Percentiles rank a stretch among this genome's conserved stretches.
Evolutionary conservation across 345 rosid species (phyloP).

Genomic region (Geranium brycei): DNA sequence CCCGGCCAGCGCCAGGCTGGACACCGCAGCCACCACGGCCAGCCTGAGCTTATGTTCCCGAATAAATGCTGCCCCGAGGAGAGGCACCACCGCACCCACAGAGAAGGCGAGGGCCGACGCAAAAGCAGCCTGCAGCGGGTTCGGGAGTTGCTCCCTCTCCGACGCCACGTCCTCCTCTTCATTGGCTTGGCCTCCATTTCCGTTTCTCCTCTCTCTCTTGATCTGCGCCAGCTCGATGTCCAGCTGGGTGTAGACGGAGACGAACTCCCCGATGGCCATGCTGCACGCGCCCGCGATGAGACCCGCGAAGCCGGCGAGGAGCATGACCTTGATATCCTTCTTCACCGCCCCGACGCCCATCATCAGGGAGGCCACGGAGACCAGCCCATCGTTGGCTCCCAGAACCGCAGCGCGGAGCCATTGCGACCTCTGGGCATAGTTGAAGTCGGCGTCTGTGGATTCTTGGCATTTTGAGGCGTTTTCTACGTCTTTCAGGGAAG

Average conservation of each 20-base stretch:
- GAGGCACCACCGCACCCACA: conserved; percentile 46
- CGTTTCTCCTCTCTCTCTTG: neutral
- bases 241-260: neutral
- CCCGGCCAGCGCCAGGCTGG: conserved; percentile 31
- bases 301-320: conserved; percentile 1
- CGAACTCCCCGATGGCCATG: conserved; percentile 3
- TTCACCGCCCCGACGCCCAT: conserved; percentile 26
- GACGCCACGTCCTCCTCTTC: conserved; percentile 9
- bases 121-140: conserved; percentile 54
- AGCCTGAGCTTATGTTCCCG: conserved; percentile 36
- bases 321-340: conserved; percentile 4
- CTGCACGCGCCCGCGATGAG: conserved; percentile 1
- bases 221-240: conserved; percentile 1
- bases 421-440: neutral
- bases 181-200: neutral
- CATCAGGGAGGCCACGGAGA: conserved; percentile 24
- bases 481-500: neutral
- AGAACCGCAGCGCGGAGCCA: conserved; percentile 21
- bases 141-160: conserved; percentile 32
- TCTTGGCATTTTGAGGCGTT: neutral
- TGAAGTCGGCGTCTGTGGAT: neutral
- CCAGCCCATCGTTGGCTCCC: conserved; percentile 25
- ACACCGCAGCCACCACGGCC: conserved; percentile 32
- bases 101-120: conserved; percentile 66
- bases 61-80: conserved; percentile 45